These are phyloP conservation scores for Wallemia hederae DNA, from an alignment of 1,284 basidiomycete species.

Conservation along the genomic window DNA sequence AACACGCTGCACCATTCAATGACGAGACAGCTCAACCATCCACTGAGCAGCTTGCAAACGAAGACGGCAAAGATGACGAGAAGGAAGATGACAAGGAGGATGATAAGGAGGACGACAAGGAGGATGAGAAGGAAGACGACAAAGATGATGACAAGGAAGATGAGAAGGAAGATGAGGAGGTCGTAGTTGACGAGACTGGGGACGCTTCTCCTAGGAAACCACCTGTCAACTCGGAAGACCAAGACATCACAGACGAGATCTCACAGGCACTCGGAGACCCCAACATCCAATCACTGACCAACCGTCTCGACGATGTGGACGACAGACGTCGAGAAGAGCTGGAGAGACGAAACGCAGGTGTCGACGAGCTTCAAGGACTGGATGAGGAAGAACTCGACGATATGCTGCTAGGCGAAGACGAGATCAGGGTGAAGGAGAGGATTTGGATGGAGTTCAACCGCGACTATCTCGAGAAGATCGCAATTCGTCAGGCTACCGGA, in stretches of 20 bases:
- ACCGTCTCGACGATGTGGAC: conserved; percentile 33
- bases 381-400: conserved; percentile 80
- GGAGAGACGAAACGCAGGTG: conserved; percentile 7
- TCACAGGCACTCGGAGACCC: conserved; percentile 13
- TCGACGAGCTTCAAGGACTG: conserved; percentile 41
- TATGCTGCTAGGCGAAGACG: conserved; percentile 49
- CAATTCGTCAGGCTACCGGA: conserved; percentile 22
- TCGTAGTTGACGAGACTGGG: conserved; percentile 11
- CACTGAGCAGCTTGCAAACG: conserved; percentile 16
- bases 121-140: neutral
- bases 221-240: conserved; percentile 20
- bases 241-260: conserved; percentile 22
- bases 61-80: conserved; percentile 11
- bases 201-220: conserved; percentile 8
- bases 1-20: too few relatives aligned
- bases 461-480: conserved; percentile 70
- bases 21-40: too few relatives aligned
- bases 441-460: conserved; percentile 91
- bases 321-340: conserved; percentile 9
- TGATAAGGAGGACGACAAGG: conserved; percentile 6
- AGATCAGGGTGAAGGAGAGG: conserved; percentile 66
- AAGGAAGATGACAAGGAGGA: conserved; percentile 14
- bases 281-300: conserved; percentile 22
- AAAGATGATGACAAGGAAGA: conserved; percentile 7
- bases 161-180: conserved; percentile 7